Evolutionary conservation across 116 monocot species (phyloP).

Genomic region (Posidonia oceanica): DNA sequence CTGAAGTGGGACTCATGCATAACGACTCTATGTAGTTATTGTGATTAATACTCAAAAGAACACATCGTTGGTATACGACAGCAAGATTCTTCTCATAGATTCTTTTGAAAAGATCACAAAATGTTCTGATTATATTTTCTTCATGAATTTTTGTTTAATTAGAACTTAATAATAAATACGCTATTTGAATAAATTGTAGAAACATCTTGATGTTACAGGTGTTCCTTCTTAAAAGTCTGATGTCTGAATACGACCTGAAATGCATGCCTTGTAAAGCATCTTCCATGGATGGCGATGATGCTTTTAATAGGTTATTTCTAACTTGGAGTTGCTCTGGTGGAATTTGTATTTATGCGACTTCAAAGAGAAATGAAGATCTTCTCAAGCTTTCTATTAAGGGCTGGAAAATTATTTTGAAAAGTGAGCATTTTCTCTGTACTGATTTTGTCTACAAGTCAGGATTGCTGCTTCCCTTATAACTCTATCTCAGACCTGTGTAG

Average conservation of each 20-base stretch:
- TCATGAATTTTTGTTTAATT: no score
- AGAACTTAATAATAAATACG: no score
- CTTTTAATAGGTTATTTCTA: conserved; percentile 18
- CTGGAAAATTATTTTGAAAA: conserved; percentile 34
- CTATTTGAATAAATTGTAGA: neutral
- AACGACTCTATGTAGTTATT: no score
- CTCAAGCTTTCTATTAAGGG: conserved; percentile 22
- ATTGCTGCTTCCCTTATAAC: no score
- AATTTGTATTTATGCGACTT: conserved; percentile 45
- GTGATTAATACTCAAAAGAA: no score
- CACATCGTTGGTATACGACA: no score
- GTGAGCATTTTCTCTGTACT: conserved; percentile 18
- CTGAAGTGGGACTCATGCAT: no score
- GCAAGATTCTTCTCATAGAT: no score
- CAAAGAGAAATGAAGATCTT: conserved; percentile 26
- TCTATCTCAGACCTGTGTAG: no score
- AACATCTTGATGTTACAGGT: conserved; percentile 18
- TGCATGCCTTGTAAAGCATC: conserved; percentile 20
- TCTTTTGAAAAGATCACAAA: no score
- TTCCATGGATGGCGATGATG: conserved; percentile 1
- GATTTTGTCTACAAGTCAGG: neutral
- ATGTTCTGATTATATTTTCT: no score
- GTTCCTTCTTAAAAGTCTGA: conserved; percentile 25
- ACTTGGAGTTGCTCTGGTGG: conserved; percentile 21
- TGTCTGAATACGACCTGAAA: conserved; percentile 23